Base-by-base conservation (phyloP, 75 land plant species). In the Picea glauca region DNA sequence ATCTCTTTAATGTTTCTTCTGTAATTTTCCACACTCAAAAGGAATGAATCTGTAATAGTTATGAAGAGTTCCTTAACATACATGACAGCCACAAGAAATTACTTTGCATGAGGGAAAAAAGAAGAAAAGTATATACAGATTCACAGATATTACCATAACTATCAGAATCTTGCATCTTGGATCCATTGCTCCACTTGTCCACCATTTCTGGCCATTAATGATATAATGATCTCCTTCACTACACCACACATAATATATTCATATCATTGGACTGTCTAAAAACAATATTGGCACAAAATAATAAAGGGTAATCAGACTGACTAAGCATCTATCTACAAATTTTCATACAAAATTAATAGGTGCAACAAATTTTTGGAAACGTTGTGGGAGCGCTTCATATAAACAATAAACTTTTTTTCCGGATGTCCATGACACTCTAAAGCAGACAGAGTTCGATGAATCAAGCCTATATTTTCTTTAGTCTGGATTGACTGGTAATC, bases 171-270 rank as follows among this genome's bases (percentile, higher is more conserved):
- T 87, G 84, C 99, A 97, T 80, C 99, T 85, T 79, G 99, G 99
- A 84, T 97, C 99, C 99, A 96, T 96, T n/a, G 99, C 99, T 76
- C 99, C 99, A 90, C 99, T 96, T 18, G 98, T 96, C 99, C 99
- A 96, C 99, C 99, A 96, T 67, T 96, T 96, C 60, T 12, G 86
- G 18, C 99, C 99, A 78, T 96, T 96, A 70, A 96, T 93, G 35
- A 91, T 68, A 79, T 94, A 96, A 18, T 85, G 78, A 73, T 90
- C 91, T 35, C 96, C 98, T 70, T 94, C 83, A 62, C 99, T 97
- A 79, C 62, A 80, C 13, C 26, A 1, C 26, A 1, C 13, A 70
- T 40, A 43, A 70, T n/a, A 43, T 18, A 70, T 43, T 70, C 13
- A 40, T 70, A 70, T 70, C 26, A 3, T 18, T 70, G 40, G n/a